A percentile compares a stretch with the other conserved stretches of the same genome.
phyloP scores from a whole-genome alignment of 2,329 filamentous ascomycete genomes.

The Aspergillus latus region DNA sequence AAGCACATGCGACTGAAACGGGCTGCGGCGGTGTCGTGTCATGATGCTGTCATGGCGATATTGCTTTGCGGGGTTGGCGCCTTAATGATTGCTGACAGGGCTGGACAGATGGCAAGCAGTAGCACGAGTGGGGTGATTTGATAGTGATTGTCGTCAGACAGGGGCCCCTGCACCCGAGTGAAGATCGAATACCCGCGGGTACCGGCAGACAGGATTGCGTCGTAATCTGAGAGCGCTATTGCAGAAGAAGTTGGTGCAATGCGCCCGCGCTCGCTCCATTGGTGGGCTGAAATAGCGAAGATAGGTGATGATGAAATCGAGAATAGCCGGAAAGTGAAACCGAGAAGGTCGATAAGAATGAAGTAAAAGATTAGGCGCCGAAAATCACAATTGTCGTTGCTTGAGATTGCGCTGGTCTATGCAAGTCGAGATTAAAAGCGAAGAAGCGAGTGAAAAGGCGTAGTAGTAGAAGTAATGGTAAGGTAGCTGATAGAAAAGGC shows the following conservation, averaged over 20 bases:
- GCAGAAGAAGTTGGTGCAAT: conserved; percentile 16
- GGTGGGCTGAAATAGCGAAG: neutral
- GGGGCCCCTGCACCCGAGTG: conserved; percentile 14
- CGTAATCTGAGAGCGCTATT: conserved; percentile 19
- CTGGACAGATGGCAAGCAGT: conserved; percentile 1
- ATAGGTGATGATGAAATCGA: neutral
- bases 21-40: conserved; percentile 8
- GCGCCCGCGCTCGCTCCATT: conserved; percentile 21
- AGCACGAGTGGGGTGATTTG: conserved; percentile 12
- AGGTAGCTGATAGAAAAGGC: conserved; percentile 19
- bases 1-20: conserved; percentile 16
- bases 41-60: conserved; percentile 15
- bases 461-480: conserved; percentile 17
- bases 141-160: conserved; percentile 10
- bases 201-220: conserved; percentile 11
- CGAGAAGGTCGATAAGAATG: neutral
- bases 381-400: conserved; percentile 17
- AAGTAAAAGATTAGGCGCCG: conserved; percentile 8
- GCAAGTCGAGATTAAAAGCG: conserved; percentile 8
- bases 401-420: conserved; percentile 12
- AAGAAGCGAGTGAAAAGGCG: conserved; percentile 8
- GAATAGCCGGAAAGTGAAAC: conserved; percentile 1
- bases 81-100: conserved; percentile 13
- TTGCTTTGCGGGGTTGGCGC: conserved; percentile 17
- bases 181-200: conserved; percentile 14